These are phyloP conservation scores for Paraglomus occultum DNA, from an alignment of 192 early-diverging fungal species.

Conservation along the genomic window DNA sequence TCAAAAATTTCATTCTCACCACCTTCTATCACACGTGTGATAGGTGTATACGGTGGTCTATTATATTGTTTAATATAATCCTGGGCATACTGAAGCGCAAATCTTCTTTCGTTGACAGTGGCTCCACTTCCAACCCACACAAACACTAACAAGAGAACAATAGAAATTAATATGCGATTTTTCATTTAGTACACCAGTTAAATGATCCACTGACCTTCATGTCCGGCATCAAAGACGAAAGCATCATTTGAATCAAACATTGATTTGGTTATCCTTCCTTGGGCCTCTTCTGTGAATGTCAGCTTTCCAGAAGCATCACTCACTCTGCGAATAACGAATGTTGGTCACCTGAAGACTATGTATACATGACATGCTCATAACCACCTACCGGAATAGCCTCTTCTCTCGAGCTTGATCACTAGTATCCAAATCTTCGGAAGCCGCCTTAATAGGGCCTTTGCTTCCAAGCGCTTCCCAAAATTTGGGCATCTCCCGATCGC, in stretches of 20 bases:
- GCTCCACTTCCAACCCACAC: slow-evolving; percentile 60
- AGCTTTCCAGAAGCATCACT: slow-evolving; percentile 40
- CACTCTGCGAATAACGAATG: slow-evolving; percentile 19
- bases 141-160: slow-evolving; percentile 37
- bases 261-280: slow-evolving; percentile 40
- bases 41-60: slow-evolving; percentile 52
- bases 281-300: slow-evolving; percentile 56
- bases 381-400: slow-evolving; percentile 47
- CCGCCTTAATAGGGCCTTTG: slow-evolving; percentile 55
- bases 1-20: slow-evolving; percentile 60
- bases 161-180: neutral
- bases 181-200: neutral
- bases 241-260: slow-evolving; percentile 63
- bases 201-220: slow-evolving; percentile 30
- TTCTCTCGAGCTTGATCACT: slow-evolving; percentile 41
- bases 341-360: neutral
- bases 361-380: neutral
- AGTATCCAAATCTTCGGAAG: slow-evolving; percentile 40
- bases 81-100: slow-evolving; percentile 61
- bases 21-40: slow-evolving; percentile 68
- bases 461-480: slow-evolving; percentile 70
- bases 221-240: slow-evolving; percentile 64
- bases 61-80: slow-evolving; percentile 55
- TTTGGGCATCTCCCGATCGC: slow-evolving; percentile 47
- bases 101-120: slow-evolving; percentile 48